phyloP scores from a whole-genome alignment of 805 yeast species.

The Ogataea trehaloabstinens region DNA sequence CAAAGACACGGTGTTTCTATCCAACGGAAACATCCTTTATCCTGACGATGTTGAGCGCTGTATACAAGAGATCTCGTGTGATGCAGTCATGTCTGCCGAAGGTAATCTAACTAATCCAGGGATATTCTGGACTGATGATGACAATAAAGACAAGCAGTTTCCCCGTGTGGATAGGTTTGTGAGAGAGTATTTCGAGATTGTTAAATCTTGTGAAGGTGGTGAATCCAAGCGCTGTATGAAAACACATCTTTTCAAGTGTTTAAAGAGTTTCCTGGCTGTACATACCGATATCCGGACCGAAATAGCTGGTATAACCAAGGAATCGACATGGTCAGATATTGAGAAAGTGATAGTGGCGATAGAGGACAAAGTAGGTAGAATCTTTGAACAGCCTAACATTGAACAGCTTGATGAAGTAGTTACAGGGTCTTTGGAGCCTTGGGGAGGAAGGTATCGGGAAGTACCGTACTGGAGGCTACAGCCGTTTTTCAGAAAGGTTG shows the following conservation, averaged over 20 bases:
- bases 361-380: constrained; percentile 60
- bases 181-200: constrained; percentile 87
- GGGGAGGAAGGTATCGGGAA: constrained; percentile 81
- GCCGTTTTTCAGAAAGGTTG: constrained; percentile 88
- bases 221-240: constrained; percentile 86
- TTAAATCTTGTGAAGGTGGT: constrained; percentile 53
- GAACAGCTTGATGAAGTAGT: constrained; percentile 53
- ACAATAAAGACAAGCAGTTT: constrained; percentile 60
- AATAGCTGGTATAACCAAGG: constrained; percentile 52
- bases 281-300: constrained; percentile 77
- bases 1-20: constrained; percentile 78
- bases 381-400: constrained; percentile 52
- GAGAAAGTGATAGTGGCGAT: constrained; percentile 57
- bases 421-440: constrained; percentile 51
- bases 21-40: constrained; percentile 93
- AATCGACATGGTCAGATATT: constrained; percentile 43
- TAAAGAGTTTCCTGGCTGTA: constrained; percentile 73
- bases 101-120: constrained; percentile 95
- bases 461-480: constrained; percentile 97
- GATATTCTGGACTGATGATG: constrained; percentile 59
- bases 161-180: constrained; percentile 83
- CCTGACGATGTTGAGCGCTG: constrained; percentile 81
- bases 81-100: constrained; percentile 97
- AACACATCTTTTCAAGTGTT: constrained; percentile 84
- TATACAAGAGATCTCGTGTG: constrained; percentile 60